These are phyloP conservation scores for Claviceps lovelessii DNA, from an alignment of 2,329 filamentous ascomycete genomes.

Conservation along the genomic window DNA sequence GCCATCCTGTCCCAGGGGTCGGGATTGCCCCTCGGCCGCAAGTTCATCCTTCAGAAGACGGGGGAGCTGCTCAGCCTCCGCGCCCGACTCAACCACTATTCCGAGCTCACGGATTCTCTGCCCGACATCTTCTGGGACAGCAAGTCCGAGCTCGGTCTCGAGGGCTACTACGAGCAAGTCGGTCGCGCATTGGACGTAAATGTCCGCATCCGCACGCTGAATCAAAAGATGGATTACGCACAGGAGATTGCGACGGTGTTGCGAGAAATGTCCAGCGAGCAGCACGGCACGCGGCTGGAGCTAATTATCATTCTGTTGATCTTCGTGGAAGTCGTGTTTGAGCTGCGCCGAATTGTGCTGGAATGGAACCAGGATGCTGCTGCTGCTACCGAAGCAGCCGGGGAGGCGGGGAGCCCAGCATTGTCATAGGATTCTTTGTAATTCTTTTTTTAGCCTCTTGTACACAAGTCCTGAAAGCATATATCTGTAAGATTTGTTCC, in stretches of 20 bases:
- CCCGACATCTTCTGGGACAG: conserved; percentile 97
- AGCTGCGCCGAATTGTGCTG: conserved; percentile 58
- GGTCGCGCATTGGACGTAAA: conserved; percentile 82
- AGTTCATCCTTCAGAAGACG: conserved; percentile 82
- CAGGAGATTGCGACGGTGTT: conserved; percentile 87
- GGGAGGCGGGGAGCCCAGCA: not conserved
- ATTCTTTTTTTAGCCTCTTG: not conserved
- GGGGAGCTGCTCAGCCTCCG: conserved; percentile 81
- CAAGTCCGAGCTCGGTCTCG: conserved; percentile 72
- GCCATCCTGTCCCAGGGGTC: conserved; percentile 55
- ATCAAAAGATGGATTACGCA: conserved; percentile 96
- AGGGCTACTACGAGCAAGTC: conserved; percentile 90
- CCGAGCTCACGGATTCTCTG: conserved; percentile 84
- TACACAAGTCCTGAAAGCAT: not conserved
- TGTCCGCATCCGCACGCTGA: conserved; percentile 77
- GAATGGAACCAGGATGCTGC: conserved; percentile 32
- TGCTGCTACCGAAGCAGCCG: not conserved
- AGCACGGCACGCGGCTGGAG: conserved; percentile 74
- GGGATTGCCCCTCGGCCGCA: conserved; percentile 34
- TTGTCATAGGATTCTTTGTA: not conserved
- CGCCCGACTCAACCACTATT: conserved; percentile 91
- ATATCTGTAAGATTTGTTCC: no score
- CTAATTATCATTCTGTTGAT: conserved; percentile 95
- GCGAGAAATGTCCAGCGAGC: conserved; percentile 77
- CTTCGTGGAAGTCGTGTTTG: conserved; percentile 80